These are phyloP conservation scores for Fusarium haematococcum DNA, from an alignment of 2,329 filamentous ascomycete genomes.

Conservation along the genomic window DNA sequence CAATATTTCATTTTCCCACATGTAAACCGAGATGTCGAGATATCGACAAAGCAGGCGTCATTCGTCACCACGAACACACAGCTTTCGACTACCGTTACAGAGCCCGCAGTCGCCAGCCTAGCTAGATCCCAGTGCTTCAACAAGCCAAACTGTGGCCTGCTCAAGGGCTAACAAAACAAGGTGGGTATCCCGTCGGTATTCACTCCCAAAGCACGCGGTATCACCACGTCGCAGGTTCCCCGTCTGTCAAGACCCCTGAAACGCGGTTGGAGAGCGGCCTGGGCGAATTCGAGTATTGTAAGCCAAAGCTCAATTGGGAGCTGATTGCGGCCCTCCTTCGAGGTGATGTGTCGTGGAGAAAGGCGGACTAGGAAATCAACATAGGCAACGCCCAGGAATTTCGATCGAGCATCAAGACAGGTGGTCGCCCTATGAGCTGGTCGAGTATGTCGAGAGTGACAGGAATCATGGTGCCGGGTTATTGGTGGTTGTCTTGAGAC, in stretches of 20 bases:
- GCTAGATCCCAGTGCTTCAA: neutral
- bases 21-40: neutral
- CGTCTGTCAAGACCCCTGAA: neutral
- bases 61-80: neutral
- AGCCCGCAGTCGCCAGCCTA: fast-evolving
- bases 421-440: neutral
- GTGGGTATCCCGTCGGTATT: neutral
- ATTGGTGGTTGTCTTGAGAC: neutral
- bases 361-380: neutral
- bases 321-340: neutral
- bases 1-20: too few species aligned
- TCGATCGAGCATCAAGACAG: neutral
- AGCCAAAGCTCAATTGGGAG: neutral
- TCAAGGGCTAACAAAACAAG: neutral
- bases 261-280: too few species aligned
- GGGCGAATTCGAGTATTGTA: neutral
- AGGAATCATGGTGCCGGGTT: neutral
- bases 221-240: neutral
- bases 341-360: neutral
- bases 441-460: neutral
- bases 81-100: fast-evolving
- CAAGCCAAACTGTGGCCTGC: neutral
- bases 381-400: neutral
- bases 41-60: neutral
- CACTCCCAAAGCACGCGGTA: neutral